Evolutionary conservation across 2,329 filamentous ascomycete genomes (phyloP).

Genomic region (Aureobasidium lini): DNA sequence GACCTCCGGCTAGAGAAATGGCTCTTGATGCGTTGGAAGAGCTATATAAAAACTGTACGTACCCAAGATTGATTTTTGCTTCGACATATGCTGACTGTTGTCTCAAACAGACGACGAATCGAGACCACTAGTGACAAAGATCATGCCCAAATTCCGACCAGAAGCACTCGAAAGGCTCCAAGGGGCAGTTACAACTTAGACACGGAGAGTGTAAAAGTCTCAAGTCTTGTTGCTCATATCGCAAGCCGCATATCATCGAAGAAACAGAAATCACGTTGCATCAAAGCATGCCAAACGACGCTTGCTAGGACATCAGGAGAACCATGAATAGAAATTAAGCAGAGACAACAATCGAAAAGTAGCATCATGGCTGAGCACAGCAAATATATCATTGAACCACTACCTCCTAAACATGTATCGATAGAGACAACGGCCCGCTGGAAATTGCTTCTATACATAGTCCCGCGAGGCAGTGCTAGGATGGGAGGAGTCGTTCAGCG

Average conservation of each 20-base stretch:
- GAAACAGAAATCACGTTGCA: neutral
- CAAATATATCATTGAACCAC: neutral
- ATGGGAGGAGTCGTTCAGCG: neutral
- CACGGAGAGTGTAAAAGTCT: neutral
- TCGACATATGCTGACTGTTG: slow-evolving; percentile 1
- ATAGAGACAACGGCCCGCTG: neutral
- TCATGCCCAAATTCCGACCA: slow-evolving; percentile 50
- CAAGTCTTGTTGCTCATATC: neutral
- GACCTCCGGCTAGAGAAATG: slow-evolving; percentile 51
- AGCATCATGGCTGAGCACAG: neutral
- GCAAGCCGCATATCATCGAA: neutral
- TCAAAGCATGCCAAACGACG: neutral
- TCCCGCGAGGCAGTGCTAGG: neutral
- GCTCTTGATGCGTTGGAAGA: slow-evolving; percentile 52
- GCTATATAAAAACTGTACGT: slow-evolving; percentile 49
- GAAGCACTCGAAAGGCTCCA: slow-evolving; percentile 31
- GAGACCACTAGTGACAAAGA: slow-evolving; percentile 43
- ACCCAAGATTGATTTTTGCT: neutral
- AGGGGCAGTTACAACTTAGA: neutral
- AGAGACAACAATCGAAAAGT: neutral
- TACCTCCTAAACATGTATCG: neutral
- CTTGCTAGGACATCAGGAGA: neutral
- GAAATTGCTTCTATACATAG: slow-evolving; percentile 5
- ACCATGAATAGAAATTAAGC: neutral
- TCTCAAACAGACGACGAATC: slow-evolving; percentile 34